Evolutionary conservation across 768 basidiomycete genomes (phyloP), one percentile per base, ranked within the genome.

Genomic region (Epithele typhae): DNA sequence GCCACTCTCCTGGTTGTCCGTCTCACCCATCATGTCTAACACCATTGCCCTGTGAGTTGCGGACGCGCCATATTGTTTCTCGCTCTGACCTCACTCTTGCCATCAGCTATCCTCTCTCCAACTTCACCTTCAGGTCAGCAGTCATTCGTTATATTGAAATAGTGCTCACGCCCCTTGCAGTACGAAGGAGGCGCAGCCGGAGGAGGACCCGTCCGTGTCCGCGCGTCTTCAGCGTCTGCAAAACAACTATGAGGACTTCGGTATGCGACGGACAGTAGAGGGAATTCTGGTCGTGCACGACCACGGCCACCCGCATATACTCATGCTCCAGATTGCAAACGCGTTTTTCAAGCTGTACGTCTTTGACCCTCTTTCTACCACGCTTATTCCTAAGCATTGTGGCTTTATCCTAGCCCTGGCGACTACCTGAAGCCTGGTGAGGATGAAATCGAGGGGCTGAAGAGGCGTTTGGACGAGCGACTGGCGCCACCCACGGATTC

Each of bases 321-420:
- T 99, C 55, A 93, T 98, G 85, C 78, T 97, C 5, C 96, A 98
- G 62, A 96, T 99, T 62, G 96, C 94, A 18, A 97, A 96, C 64
- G 92, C 93, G 14, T 99, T 98, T 68, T 98, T 97, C 78, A 97
- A 98, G 67, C 81, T 99, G 92, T 92, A 58, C 59, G 87, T 73
- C n/a, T n/a, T n/a, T n/a, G n/a, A 15, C 32, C 36, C 34, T 37
- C 3, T 37, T 47, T 22, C 5, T 14, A 17, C n/a, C 14, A 25
- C n/a, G n/a, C n/a, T n/a, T n/a, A n/a, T 48, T 9, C 48, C 34
- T 17, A 34, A 18, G 22, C 37, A n/a, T 50, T 21, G 17, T n/a
- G n/a, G 46, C 8, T 11, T 44, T 8, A 30, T 11, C 15, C 37
- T 43, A 94, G 92, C 12, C 96, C 96, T 3, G 96, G 96, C n/a